These are phyloP conservation scores for Cryptosporidium sp. DNA, from an alignment of 169 alveolate species.

Conservation along the genomic window DNA sequence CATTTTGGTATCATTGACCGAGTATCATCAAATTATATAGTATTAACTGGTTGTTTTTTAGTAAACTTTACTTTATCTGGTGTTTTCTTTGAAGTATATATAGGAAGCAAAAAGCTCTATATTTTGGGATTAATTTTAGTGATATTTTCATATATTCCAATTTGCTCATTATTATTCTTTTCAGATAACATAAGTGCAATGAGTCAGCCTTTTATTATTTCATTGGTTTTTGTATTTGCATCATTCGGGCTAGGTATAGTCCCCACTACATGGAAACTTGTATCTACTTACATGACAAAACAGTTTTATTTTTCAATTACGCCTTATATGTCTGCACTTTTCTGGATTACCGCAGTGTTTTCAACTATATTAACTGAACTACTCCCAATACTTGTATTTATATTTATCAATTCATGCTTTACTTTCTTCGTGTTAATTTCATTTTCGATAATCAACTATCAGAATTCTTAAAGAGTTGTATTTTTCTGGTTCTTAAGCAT, in stretches of 20 bases:
- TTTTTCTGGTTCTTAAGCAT: neutral
- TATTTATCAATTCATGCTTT: constrained; percentile 23
- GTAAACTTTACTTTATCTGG: constrained; percentile 57
- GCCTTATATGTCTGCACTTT: constrained; percentile 24
- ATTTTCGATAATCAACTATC: constrained; percentile 27
- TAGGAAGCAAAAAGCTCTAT: constrained; percentile 46
- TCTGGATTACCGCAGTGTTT: constrained; percentile 50
- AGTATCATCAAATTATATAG: constrained; percentile 16
- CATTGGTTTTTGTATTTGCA: neutral
- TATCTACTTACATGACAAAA: constrained; percentile 9
- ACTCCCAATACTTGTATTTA: constrained; percentile 37
- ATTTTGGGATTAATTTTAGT: constrained; percentile 9
- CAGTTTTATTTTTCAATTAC: constrained; percentile 27
- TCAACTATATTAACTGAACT: constrained; percentile 48
- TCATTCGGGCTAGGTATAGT: constrained; percentile 52
- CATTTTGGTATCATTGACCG: neutral
- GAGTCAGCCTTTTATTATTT: neutral
- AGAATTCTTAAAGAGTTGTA: neutral
- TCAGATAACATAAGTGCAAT: neutral
- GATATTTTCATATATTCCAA: constrained; percentile 21
- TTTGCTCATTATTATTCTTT: constrained; percentile 15
- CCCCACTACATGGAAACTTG: constrained; percentile 37
- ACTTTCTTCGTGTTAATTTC: constrained; percentile 36
- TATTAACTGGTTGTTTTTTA: constrained; percentile 49
- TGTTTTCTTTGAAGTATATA: constrained; percentile 45